phyloP scores from a whole-genome alignment of 140 eudicot species.

The Cichorium intybus region DNA sequence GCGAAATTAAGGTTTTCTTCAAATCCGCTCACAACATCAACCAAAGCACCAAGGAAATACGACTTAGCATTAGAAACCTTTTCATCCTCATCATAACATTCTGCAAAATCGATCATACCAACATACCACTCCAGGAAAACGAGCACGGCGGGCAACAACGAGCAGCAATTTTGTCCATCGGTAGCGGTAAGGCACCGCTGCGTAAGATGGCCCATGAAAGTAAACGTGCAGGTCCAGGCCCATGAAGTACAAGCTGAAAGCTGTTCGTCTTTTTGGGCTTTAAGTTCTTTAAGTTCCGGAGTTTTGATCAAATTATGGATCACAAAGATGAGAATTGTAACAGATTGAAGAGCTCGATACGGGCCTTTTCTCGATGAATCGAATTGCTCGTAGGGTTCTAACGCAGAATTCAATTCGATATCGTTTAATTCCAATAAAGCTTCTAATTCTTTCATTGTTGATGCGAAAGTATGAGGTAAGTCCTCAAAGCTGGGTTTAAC shows the following conservation, averaged over 20 bases:
- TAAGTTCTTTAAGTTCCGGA: constrained; percentile 27
- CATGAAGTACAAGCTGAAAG: constrained; percentile 34
- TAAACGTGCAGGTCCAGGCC: constrained; percentile 64
- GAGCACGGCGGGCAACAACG: constrained; percentile 61
- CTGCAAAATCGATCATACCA: constrained; percentile 42
- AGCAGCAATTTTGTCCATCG: constrained; percentile 23
- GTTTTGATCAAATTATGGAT: constrained; percentile 39
- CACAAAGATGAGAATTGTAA: constrained; percentile 57
- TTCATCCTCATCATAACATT: constrained; percentile 42
- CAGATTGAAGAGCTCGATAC: constrained; percentile 79
- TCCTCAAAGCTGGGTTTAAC: constrained; percentile 64
- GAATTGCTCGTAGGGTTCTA: constrained; percentile 59
- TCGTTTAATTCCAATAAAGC: constrained; percentile 49
- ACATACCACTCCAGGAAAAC: constrained; percentile 84
- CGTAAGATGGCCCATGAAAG: constrained; percentile 67
- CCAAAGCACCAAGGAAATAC: constrained; percentile 67
- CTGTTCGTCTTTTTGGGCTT: constrained; percentile 27
- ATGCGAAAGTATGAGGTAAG: constrained; percentile 60
- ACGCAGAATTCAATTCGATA: constrained; percentile 37
- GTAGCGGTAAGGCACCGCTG: constrained; percentile 53
- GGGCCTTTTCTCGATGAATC: constrained; percentile 80
- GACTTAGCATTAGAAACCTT: constrained; percentile 54
- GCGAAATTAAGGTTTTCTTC: neutral
- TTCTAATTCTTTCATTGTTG: constrained; percentile 63
- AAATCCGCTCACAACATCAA: constrained; percentile 55